Base-by-base conservation (phyloP, 257 asterid species). In the Haberlea rhodopensis region DNA sequence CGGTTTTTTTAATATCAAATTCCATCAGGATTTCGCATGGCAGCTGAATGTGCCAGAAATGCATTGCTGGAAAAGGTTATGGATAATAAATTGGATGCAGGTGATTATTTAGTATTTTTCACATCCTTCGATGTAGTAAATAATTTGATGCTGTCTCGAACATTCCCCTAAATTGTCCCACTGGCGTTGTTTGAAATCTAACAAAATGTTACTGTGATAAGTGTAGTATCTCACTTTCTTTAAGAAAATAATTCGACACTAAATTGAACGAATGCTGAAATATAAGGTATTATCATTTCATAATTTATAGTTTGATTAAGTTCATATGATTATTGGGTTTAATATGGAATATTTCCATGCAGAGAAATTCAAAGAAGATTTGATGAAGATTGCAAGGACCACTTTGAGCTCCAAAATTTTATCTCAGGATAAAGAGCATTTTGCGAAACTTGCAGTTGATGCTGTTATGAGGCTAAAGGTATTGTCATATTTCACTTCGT, bases 391-490 rank as follows among this genome's bases (percentile, higher is more conserved):
- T 62, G 95, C 95, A 29, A 87, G 69, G 96, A 90, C 97, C 69
- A 90, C 97, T 51, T 79, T 90, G 86, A 90, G 97, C 60, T 88
- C 97, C 73, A 90, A 90, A 73, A 87, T 90, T 72, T 82, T 87
- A 67, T 85, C 97, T 53, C 97, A 88, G 72, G 96, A 90, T 77
- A 87, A 87, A 80, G 96, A 85, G 65, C 92, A 85, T 78, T 90
- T 90, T 80, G 94, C 88, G 8, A 75, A 72, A 72, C 79, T 90
- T 60, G 97, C 94, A 43, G 94, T 87, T 69, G 97, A 88, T 74
- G 97, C 97, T 6, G 97, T 90, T 60, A 81, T 87, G 96, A 72
- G 96, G 75, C 71, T 90, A 54, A 88, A 90, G 97, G 96, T 87
- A 63, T 21, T 49, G 29, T 53, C 63, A 20, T 26, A 34, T 56